Percentiles rank a stretch among this genome's conserved stretches.
These are phyloP conservation scores for Lactarius evosmus DNA, from an alignment of 768 basidiomycete species.

Conservation along the genomic window DNA sequence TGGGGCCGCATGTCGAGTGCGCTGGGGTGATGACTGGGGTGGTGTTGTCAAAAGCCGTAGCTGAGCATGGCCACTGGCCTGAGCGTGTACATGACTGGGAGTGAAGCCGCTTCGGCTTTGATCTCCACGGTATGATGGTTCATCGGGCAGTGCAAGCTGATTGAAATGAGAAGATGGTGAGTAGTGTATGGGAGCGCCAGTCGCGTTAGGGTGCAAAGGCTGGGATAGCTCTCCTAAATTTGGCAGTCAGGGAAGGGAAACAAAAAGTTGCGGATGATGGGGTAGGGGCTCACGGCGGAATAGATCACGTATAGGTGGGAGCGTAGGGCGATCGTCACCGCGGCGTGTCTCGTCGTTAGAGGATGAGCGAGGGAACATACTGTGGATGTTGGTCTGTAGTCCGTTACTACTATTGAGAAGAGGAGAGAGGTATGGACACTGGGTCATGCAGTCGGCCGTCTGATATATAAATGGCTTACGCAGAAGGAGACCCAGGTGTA, in stretches of 20 bases:
- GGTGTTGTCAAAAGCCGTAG: conserved; percentile 17
- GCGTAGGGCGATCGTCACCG: conserved; percentile 26
- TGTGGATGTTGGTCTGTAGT: conserved; percentile 9
- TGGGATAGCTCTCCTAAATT: conserved; percentile 25
- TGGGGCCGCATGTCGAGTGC: conserved; percentile 7
- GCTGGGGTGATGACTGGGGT: conserved; percentile 15
- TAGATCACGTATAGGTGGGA: conserved; percentile 28
- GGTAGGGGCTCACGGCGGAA: conserved; percentile 23
- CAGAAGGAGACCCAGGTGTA: conserved; percentile 13
- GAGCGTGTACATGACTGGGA: conserved; percentile 17
- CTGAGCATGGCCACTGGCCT: conserved; percentile 12
- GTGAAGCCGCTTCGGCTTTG: conserved; percentile 10
- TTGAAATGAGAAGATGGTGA: conserved; percentile 21
- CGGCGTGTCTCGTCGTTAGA: conserved; percentile 23
- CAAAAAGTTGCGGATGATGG: neutral
- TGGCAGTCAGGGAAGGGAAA: neutral
- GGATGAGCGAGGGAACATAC: conserved; percentile 22
- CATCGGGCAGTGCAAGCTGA: conserved; percentile 16
- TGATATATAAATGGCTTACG: conserved; percentile 21
- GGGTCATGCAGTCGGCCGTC: neutral
- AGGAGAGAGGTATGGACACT: neutral
- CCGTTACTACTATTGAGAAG: conserved; percentile 4
- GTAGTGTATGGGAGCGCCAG: conserved; percentile 7
- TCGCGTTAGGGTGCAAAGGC: conserved; percentile 17
- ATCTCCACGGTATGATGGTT: conserved; percentile 17